phyloP scores from a whole-genome alignment of 2,329 filamentous ascomycete genomes.

The Tolypocladium ophioglossoides region DNA sequence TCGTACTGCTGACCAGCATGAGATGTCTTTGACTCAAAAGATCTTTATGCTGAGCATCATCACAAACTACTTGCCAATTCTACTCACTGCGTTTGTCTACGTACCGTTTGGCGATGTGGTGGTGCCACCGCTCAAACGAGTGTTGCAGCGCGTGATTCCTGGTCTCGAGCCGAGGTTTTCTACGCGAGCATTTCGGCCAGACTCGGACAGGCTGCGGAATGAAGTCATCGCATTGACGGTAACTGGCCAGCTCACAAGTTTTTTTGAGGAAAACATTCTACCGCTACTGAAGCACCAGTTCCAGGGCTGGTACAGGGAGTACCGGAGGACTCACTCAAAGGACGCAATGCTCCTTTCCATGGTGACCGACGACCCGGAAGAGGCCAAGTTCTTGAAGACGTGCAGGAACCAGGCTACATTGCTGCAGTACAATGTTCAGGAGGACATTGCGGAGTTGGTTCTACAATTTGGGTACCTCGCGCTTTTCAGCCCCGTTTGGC shows the following conservation, averaged over 20 bases:
- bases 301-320: conserved; percentile 33
- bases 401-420: conserved; percentile 59
- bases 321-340: conserved; percentile 19
- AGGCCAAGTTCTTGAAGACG: conserved; percentile 51
- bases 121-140: conserved; percentile 55
- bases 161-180: conserved; percentile 39
- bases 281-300: conserved; percentile 55
- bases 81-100: conserved; percentile 70
- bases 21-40: conserved; percentile 62
- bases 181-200: conserved; percentile 48
- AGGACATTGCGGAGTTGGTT: conserved; percentile 63
- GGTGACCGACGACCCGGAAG: conserved; percentile 48
- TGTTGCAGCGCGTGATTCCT: conserved; percentile 38
- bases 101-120: conserved; percentile 61
- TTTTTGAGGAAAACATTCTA: conserved; percentile 61
- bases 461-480: conserved; percentile 65
- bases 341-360: conserved; percentile 35
- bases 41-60: conserved; percentile 72
- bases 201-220: conserved; percentile 54
- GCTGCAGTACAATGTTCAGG: conserved; percentile 59
- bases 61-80: conserved; percentile 66
- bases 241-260: conserved; percentile 60
- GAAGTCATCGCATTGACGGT: conserved; percentile 69
- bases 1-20: conserved; percentile 57
- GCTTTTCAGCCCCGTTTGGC: conserved; percentile 67